phyloP scores from a whole-genome alignment of 257 asterid species.

The Henckelia pumila region DNA sequence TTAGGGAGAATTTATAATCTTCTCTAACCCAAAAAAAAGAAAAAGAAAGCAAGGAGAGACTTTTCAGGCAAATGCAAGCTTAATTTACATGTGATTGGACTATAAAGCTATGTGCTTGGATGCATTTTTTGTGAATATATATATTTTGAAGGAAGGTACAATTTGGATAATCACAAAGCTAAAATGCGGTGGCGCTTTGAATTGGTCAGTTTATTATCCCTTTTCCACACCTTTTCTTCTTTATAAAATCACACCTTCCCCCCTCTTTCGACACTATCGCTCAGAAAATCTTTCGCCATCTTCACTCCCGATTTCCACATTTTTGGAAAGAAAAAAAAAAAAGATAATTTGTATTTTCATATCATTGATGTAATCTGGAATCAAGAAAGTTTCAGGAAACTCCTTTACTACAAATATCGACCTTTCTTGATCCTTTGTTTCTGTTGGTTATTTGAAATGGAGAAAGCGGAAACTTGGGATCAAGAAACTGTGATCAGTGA shows the following conservation, averaged over 20 bases:
- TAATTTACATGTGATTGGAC: too few species aligned
- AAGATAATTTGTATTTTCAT: too few species aligned
- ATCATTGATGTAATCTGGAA: background rate
- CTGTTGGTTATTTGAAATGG: slow-evolving; percentile 35
- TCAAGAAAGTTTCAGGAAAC: background rate
- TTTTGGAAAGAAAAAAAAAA: too few species aligned
- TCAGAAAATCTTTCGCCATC: slow-evolving; percentile 5
- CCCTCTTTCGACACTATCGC: too few species aligned
- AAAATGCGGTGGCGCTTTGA: background rate
- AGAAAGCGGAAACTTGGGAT: slow-evolving; percentile 31
- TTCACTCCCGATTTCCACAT: background rate
- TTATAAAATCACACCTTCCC: slow-evolving; percentile 23
- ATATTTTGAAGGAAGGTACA: too few species aligned
- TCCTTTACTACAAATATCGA: background rate
- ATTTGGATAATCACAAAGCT: background rate
- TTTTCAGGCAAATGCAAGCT: too few species aligned
- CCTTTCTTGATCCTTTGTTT: background rate
- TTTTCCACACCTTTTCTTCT: slow-evolving; percentile 32
- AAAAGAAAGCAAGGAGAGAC: too few species aligned
- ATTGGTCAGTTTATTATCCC: background rate
- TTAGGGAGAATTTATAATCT: too few species aligned
- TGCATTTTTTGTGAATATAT: too few species aligned
- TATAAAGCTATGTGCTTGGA: too few species aligned
- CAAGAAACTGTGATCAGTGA: slow-evolving; percentile 35
- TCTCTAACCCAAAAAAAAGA: too few species aligned